Evolutionary conservation across 2,329 filamentous ascomycete genomes (phyloP), one percentile per base, ranked within the genome.

Genomic region (Colletotrichum sp.): DNA sequence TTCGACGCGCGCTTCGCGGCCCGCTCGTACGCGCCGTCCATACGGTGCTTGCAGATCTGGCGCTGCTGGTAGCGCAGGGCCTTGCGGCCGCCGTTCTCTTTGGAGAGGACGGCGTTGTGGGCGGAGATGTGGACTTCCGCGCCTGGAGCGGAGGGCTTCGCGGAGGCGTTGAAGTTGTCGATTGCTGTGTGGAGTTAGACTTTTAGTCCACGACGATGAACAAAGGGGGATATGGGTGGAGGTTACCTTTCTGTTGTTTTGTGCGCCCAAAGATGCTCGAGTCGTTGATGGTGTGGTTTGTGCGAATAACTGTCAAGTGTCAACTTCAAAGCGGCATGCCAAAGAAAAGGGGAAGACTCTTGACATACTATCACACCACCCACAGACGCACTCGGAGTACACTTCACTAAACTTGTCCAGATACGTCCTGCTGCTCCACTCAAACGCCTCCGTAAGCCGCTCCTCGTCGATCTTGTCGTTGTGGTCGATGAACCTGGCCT

Each of bases 401-500:
- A 95, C 89, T 67, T 93, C 90, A 18, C 86, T 84, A 78, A 90
- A 96, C 16, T 86, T 83, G 32, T 91, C 90, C 79, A 95, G 91
- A 82, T 96, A 98, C 1, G 83, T 85, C 79, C 92, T 93, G 80
- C 89, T 91, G 0, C 95, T 98, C 90, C 91, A 95, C 81, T 93
- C 91, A 80, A 97, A 97, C 7, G 89, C 87, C 2, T 87, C 86
- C 60, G 90, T 90, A 8, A 98, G 89, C 65, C 88, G 89, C 16
- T 85, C 86, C 80, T 96, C 93, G 65, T 93, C 92, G 26, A 98
- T 92, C 84, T 96, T 96, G 86, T 98, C 95, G 82, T 97, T 93
- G 81, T 98, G 95, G 81, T 96, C 92, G 78, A 96, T 90, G 80
- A 95, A 95, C 65, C 89, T 91, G 2, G 75, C 76, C 0, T 88